These are phyloP conservation scores for Candida orba DNA, from an alignment of 805 yeast genomes.

Conservation along the genomic window DNA sequence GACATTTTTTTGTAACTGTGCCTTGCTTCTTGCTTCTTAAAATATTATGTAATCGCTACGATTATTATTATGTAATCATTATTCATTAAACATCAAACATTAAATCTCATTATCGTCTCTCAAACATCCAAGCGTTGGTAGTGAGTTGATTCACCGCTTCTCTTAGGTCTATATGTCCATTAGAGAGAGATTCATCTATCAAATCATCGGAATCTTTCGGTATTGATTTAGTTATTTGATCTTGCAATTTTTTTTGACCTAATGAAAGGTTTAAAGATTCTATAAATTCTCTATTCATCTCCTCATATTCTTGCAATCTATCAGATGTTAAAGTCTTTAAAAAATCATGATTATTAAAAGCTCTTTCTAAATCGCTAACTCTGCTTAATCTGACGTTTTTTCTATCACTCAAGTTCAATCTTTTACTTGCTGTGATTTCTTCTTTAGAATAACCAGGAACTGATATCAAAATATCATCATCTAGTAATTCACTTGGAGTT, in stretches of 20 bases:
- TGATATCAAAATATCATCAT: conserved; percentile 21
- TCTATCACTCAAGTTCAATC: conserved; percentile 17
- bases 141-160: conserved; percentile 3
- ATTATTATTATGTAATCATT: too few relatives aligned
- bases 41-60: too few relatives aligned
- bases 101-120: neutral
- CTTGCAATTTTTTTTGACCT: neutral
- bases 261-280: neutral
- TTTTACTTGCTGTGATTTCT: conserved; percentile 21
- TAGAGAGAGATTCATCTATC: neutral
- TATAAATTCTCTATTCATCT: conserved; percentile 13
- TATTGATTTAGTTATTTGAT: neutral
- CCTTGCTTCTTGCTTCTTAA: too few relatives aligned
- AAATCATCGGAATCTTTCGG: neutral
- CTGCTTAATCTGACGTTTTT: conserved; percentile 19
- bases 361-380: conserved; percentile 18
- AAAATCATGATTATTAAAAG: conserved; percentile 13
- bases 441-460: conserved; percentile 23
- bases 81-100: too few relatives aligned
- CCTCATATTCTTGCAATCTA: conserved; percentile 14
- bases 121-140: conserved; percentile 6
- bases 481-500: conserved; percentile 8
- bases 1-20: too few relatives aligned
- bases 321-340: conserved; percentile 10
- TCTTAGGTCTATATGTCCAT: conserved; percentile 4